Evolutionary conservation across 148 eudicot species (phyloP), one percentile per base, ranked within the genome.

Genomic region (Cornus controversa): DNA sequence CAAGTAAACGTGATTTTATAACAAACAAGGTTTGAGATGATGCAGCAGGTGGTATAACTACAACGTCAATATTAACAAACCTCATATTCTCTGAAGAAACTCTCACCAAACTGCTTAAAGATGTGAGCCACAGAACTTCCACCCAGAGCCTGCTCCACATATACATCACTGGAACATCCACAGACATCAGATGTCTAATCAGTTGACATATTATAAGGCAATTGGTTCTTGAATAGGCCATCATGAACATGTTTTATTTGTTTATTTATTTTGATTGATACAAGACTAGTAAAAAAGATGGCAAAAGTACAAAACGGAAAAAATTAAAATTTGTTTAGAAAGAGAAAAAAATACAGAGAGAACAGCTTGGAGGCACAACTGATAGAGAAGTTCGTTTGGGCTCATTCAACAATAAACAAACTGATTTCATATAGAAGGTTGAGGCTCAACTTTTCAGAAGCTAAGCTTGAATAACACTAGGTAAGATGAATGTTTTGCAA

Each of bases 71-170:
- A 40, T 13, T 4, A 71, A 81, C 84, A 4, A 67, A 81, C 80
- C 84, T 81, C 84, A 23, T 72, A 67, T n/a, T 81, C 72, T 76
- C 80, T 77, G 76, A 81, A 81, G 54, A 57, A 60, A 60, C 72
- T 77, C 76, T 81, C 84, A 26, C 80, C 84, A 67, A 34, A 54
- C 72, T 81, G 67, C 73, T 72, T 64, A 71, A 81, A 70, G 34
- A 81, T 81, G 10, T 81, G 80, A 16, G 62, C 65, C 15, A 77
- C 84, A 65, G 80, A 64, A 72, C 62, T 81, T 66, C 73, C 80
- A 26, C 76, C 84, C 73, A 81, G 65, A 27, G 67, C 25, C 36
- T 76, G 66, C 65, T 81, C 84, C 36, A 81, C 78, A 67, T 71
- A 77, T 72, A 57, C 53, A 80, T 81, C 80, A 72, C 84, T 81